Evolutionary conservation across 208 protist species (phyloP), one percentile per base, ranked within the genome.

Genomic region (Vickermania spadyakhi): DNA sequence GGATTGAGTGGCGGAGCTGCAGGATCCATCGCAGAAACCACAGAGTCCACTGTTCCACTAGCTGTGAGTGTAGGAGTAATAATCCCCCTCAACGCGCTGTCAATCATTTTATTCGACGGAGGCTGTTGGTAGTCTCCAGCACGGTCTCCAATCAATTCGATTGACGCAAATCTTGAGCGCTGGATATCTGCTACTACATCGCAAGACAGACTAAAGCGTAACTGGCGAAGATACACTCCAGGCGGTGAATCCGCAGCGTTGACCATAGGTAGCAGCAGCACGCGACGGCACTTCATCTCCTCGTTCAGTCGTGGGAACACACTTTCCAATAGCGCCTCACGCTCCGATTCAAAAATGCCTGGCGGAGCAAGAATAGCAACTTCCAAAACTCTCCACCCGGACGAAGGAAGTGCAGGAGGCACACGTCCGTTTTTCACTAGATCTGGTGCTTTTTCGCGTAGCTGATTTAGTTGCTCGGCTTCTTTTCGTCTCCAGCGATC

Each of bases 71-170:
- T 45, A 45, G 36, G 36, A 18, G 36, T 18, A 7, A 45, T 45
- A 7, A 45, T 18, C 25, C 57, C 14, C 11, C 59, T 36, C 1
- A 51, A 23, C 50, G 25, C 59, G 2, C 53, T 68, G 13, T 49
- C 60, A 29, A 79, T 28, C 73, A 89, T 84, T 7, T 72, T 73
- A n/a, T 62, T 71, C 27, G 80, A 75, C 0, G 70, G 28, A 21
- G 77, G 62, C 25, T 82, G 77, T 22, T 72, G 31, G 66, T 89
- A 84, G 42, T 89, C 79, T 18, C 87, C 87, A 0, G 76, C 68
- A 28, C 80, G 81, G 53, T 94, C 87, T 1, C 87, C 87, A 42
- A 94, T 67, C 13, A 94, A 66, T 66, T 91, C 84, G 57, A 94
- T 85, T 26, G 76, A 67, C 1, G 79, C 59, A 13, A 91, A 67